Conservation (phyloP, 768 basidiomycete species). For the Psilocybe sp. region DNA sequence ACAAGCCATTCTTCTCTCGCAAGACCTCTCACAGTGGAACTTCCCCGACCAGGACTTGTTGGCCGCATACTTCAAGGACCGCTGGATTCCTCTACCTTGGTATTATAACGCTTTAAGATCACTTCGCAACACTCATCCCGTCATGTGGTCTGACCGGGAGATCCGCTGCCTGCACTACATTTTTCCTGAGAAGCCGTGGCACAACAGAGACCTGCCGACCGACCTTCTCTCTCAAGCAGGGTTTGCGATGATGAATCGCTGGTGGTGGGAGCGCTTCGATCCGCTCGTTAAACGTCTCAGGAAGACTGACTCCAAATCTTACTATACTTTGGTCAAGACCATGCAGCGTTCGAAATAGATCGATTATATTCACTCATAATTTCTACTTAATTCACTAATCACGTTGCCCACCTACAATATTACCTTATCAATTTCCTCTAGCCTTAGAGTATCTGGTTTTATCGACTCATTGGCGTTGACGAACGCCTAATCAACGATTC, state of each 20-base stretch:
- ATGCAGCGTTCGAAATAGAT: too few species aligned
- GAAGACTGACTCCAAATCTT: slow-evolving; percentile 23
- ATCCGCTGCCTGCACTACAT: slow-evolving; percentile 89
- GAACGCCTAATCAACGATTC: too few species aligned
- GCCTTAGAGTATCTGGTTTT: too few species aligned
- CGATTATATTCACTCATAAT: too few species aligned
- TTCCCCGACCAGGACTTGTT: slow-evolving; percentile 96
- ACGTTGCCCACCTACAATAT: too few species aligned
- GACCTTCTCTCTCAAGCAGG: slow-evolving; percentile 25
- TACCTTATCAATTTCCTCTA: too few species aligned
- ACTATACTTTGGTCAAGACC: too few species aligned
- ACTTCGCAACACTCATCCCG: slow-evolving; percentile 63
- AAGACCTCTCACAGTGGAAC: slow-evolving; percentile 38
- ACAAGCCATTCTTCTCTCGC: slow-evolving; percentile 48
- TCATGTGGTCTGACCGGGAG: slow-evolving; percentile 83
- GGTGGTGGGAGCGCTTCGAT: slow-evolving; percentile 82
- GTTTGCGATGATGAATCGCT: slow-evolving; percentile 54
- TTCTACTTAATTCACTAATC: too few species aligned
- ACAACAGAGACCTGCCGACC: slow-evolving; percentile 40
- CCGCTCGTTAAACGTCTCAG: slow-evolving; percentile 42
- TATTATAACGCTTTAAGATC: slow-evolving; percentile 93
- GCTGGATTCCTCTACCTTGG: slow-evolving; percentile 79
- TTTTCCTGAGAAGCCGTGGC: slow-evolving; percentile 85
- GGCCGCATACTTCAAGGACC: slow-evolving; percentile 72
- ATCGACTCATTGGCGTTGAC: too few species aligned